Conservation (phyloP, 1,284 basidiomycete genomes). For the Cryptococcus sp. region DNA sequence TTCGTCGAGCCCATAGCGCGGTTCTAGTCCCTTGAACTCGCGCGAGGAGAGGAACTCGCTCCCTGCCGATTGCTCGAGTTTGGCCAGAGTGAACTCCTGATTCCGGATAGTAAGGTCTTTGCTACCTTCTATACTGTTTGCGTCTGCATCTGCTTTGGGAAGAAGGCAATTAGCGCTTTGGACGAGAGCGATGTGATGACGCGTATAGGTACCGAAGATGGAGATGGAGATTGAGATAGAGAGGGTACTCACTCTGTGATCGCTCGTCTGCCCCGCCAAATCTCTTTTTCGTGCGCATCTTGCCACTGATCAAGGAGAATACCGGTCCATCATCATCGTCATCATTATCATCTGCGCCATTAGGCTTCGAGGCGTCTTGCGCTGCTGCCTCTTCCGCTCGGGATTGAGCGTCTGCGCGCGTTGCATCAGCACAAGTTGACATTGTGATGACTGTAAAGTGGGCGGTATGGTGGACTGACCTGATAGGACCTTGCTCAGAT, state of each 20-base stretch:
- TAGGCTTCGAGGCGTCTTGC: neutral
- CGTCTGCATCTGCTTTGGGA: neutral
- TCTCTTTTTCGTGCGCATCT: slow-evolving; percentile 65
- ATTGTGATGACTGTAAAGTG: slow-evolving; percentile 9
- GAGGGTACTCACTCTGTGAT: slow-evolving; percentile 3
- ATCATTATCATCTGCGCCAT: slow-evolving; percentile 18
- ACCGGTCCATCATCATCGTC: slow-evolving; percentile 64
- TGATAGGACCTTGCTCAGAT: slow-evolving; percentile 43
- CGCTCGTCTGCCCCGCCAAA: slow-evolving; percentile 15
- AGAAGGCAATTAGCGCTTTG: neutral
- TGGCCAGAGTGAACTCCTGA: slow-evolving; percentile 59
- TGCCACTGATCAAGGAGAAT: slow-evolving; percentile 86
- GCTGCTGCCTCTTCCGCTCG: slow-evolving; percentile 7
- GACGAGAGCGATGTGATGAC: too few relatives aligned
- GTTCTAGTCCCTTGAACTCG: slow-evolving; percentile 81
- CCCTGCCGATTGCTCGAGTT: slow-evolving; percentile 67
- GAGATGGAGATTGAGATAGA: neutral
- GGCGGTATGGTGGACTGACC: slow-evolving; percentile 24
- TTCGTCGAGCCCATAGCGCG: slow-evolving; percentile 72
- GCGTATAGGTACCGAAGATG: too few relatives aligned
- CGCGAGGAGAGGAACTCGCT: slow-evolving; percentile 55
- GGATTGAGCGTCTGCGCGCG: slow-evolving; percentile 16
- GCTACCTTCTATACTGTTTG: slow-evolving; percentile 17
- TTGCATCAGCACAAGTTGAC: neutral
- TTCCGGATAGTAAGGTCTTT: slow-evolving; percentile 62